Evolutionary conservation across 2,329 filamentous ascomycete genomes (phyloP).

Genomic region (Aspergillus costaricaensis): DNA sequence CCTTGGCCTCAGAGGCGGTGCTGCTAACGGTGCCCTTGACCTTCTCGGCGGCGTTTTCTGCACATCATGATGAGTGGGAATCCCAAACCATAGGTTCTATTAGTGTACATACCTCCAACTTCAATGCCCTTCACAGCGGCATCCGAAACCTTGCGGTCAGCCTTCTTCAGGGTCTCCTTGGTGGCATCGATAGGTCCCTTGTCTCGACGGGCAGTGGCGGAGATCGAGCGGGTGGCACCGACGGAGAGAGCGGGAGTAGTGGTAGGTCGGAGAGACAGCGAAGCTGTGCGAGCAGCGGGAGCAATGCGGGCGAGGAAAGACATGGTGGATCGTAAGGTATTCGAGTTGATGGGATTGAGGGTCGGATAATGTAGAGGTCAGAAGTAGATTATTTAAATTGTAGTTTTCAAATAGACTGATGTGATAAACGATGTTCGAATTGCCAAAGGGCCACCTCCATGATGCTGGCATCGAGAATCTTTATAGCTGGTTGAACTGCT

Average conservation of each 20-base stretch:
- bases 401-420: neutral
- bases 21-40: conserved; percentile 45
- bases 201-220: conserved; percentile 51
- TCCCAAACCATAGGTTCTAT: neutral
- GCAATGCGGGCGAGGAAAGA: conserved; percentile 39
- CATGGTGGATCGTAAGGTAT: conserved; percentile 26
- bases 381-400: neutral
- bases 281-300: conserved; percentile 29
- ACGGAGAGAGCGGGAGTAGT: conserved; percentile 21
- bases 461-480: neutral
- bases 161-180: conserved; percentile 61
- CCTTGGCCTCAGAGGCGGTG: conserved; percentile 49
- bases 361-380: neutral
- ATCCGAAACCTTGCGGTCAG: conserved; percentile 58
- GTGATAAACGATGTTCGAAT: neutral
- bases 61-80: conserved; percentile 4
- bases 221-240: conserved; percentile 45
- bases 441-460: neutral
- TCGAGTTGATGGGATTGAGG: neutral
- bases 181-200: conserved; percentile 57
- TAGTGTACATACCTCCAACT: conserved; percentile 57
- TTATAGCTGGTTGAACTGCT: neutral
- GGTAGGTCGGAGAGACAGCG: conserved; percentile 7
- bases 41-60: conserved; percentile 55
- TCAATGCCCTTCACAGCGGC: conserved; percentile 63